These are phyloP conservation scores for Dendrobium chrysotoxum DNA, from an alignment of 106 monocot genomes.

Conservation along the genomic window DNA sequence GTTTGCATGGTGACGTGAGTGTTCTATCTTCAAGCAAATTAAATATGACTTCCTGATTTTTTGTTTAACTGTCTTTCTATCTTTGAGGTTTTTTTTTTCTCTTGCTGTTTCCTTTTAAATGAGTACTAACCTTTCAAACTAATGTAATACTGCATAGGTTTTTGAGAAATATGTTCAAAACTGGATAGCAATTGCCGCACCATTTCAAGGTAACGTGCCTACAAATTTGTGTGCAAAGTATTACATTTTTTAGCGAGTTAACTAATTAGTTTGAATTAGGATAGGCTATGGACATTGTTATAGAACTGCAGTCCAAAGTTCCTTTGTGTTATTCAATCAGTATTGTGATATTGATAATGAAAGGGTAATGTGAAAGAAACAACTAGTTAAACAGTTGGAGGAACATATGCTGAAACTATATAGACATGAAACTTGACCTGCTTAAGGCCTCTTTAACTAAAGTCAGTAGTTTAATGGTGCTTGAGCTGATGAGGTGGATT, in stretches of 20 bases:
- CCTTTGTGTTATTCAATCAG: not conserved
- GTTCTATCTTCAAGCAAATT: not conserved
- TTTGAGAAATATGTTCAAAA: constrained; percentile 96
- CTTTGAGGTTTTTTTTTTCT: not conserved
- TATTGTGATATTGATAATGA: not conserved
- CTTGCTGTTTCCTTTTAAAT: not conserved
- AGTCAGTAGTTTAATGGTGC: not conserved
- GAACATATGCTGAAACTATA: not conserved
- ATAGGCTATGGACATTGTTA: not conserved
- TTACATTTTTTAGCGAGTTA: not conserved
- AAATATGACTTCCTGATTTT: not conserved
- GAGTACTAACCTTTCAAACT: not conserved
- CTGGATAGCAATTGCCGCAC: constrained; percentile 99
- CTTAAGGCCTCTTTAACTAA: not conserved
- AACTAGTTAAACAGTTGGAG: not conserved
- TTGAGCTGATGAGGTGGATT: constrained; percentile 1
- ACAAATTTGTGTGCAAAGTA: not conserved
- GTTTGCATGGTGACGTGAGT: constrained; percentile 73
- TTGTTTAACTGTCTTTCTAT: not conserved
- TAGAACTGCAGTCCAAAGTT: not conserved
- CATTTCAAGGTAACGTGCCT: constrained; percentile 69
- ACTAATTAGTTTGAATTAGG: not conserved
- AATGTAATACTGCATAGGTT: constrained; percentile 31
- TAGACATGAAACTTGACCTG: not conserved
- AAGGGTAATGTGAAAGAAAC: not conserved